Base-by-base conservation (phyloP, 192 early-diverging fungal species). In the Oehlia diaphana region DNA sequence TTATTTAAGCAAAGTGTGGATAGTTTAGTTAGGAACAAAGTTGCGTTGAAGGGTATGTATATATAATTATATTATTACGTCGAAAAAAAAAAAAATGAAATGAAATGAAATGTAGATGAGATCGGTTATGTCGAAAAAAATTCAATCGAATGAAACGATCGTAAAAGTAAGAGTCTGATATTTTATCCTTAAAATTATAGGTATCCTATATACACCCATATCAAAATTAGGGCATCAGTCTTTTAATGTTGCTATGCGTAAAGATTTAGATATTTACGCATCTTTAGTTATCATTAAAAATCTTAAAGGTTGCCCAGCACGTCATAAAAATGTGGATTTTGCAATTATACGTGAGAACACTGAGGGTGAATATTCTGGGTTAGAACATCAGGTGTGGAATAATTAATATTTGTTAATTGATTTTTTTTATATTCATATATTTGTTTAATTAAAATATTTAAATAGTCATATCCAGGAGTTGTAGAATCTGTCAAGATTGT, bases 321-420 rank as follows among this genome's bases (percentile, higher is more conserved):
- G 97, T 82, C 94, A 97, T 87, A 94, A 94, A 83, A 89, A 93
- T 80, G 96, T 99, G 61, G 93, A 99, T 88, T 96, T 99, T 93
- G 94, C 95, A 82, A 97, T 99, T 80, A 98, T 99, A 86, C 95
- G 98, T 89, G 98, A 99, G 83, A 99, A 99, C 92, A 99, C 98
- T 66, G 98, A 99, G 88, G 98, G 98, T 82, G 98, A 99, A 89
- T 99, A 99, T 92, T 95, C 96, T 85, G 98, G 98, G 16, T 91
- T 97, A 72, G 98, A 99, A 88, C 98, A 99, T 90, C 92, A 93
- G 69, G 91, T 93, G 81, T 65, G 80, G 28, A 69, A 6, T 73
- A 63, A 23, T 65, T 74, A 28, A 28, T 21, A 42, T 44, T 31
- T 72, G 23, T 82, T 44, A 53, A 70, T 67, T n/a, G 26, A 37